Base-by-base conservation (phyloP, 2,329 filamentous ascomycete species). In the Trichoderma hamatum region DNA sequence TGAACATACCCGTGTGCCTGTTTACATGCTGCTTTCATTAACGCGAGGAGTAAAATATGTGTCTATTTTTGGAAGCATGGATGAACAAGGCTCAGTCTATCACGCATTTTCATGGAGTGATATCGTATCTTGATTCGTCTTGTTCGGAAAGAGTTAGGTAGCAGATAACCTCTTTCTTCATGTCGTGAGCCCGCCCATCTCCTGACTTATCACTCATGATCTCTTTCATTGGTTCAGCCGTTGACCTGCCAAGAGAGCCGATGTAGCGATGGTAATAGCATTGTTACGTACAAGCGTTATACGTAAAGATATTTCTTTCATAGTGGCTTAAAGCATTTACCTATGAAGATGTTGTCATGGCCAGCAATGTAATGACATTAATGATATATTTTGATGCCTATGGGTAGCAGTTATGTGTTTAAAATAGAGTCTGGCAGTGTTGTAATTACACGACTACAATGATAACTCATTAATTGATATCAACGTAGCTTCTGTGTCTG, bases 321-420 rank as follows among this genome's bases (percentile, higher is more conserved):
- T 7, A 64, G 24, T 39, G 5, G 14, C 19, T 9, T 24, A 54
- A 39, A 34, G 21, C 14, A 19, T 16, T 34, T 43, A 43, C 21
- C 21, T 28, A 34, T 0, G 46, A 64, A 49, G 30, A 54, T 64
- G 49, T 54, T 32, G 54, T 54, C 46, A 49, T 54, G 10, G 49
- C 61, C 61, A 30, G 61, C 61, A 54, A 64, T 30, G 30, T 49
- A 54, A 11, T 32, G 39, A 54, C 14, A 46, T 28, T 64, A 65
- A 56, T 49, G 26, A 46, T n/a, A 28, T 46, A 51, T 61, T 55
- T 19, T n/a, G 34, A 55, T 36, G 28, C 19, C 10, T 19, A 56
- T 26, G 19, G 34, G 36, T 56, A 6, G 34, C 32, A 6, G 16
- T 16, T 43, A 55, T 43, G 4, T 43, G 21, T 34, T 26, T n/a